Evolutionary conservation across 495 filamentous ascomycete genomes (phyloP).

Genomic region (Aspergillus indologenus): DNA sequence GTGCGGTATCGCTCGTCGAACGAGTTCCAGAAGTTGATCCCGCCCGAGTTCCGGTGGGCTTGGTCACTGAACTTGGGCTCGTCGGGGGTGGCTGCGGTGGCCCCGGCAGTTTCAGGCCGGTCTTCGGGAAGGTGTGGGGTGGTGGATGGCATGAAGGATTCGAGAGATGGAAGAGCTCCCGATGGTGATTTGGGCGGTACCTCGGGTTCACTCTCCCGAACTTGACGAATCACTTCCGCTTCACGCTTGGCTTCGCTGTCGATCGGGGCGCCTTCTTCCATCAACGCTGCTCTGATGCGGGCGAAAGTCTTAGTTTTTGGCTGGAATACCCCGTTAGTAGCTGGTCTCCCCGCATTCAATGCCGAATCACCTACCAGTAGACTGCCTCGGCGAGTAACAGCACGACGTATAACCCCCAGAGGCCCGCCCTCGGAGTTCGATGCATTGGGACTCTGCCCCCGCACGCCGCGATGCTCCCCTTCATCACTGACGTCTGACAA

Average conservation of each 20-base stretch:
- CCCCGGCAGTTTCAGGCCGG: conserved; percentile 52
- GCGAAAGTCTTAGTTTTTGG: conserved; percentile 96
- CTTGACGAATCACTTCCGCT: conserved; percentile 91
- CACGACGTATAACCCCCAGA: conserved; percentile 52
- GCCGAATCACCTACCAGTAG: conserved; percentile 62
- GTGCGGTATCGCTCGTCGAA: conserved; percentile 63
- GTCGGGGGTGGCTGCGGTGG: conserved; percentile 42
- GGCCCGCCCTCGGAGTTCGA: conserved; percentile 43
- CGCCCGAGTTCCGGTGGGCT: conserved; percentile 65
- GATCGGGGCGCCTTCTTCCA: conserved; percentile 81
- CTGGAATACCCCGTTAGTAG: conserved; percentile 35
- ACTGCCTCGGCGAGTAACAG: conserved; percentile 84
- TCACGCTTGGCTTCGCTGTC: conserved; percentile 88
- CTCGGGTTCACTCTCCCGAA: conserved; percentile 67
- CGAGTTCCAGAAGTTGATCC: conserved; percentile 75
- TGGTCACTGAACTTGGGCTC: conserved; percentile 70
- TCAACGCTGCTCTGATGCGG: conserved; percentile 81
- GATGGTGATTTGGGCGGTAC: conserved; percentile 40
- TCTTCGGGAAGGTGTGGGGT: conserved; percentile 52
- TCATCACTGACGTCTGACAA: conserved; percentile 86
- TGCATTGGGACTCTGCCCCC: conserved; percentile 43
- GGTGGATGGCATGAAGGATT: conserved; percentile 49
- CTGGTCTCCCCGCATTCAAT: background rate
- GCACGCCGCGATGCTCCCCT: conserved; percentile 48
- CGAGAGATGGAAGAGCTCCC: conserved; percentile 36